Evolutionary conservation across 176 grass and related monocot genomes (phyloP), one percentile per base, ranked within the genome.

Genomic region (Microstegium vimineum): DNA sequence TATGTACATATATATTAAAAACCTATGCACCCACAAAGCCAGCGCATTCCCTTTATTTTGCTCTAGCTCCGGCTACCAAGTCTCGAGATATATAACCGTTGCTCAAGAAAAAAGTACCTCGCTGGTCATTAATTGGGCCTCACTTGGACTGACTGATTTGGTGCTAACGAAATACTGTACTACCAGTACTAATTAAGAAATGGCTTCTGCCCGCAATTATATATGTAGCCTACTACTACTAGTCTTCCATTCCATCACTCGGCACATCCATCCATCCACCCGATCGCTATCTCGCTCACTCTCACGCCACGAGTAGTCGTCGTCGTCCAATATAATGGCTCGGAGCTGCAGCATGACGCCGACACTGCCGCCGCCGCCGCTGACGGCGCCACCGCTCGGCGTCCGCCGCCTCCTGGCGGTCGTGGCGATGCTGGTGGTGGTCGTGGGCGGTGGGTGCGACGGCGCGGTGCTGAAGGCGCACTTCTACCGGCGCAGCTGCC

Each of bases 401-500:
- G 47, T 0, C 13, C 31, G 0, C 11, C 2, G 20, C 37, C 6
- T 23, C 11, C 11, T 69, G 9, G 7, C 46, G 1, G 20, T 45
- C 1, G 10, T 2, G 37, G 0, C 1, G 37, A 0, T 33, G 15
- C 4, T 83, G 14, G 10, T 27, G 28, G 18, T 45, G 1, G 6
- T 43, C 36, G 60, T 10, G 37, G 51, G 76, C 35, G 62, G 28
- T 18, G 42, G 12, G 4, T 43, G 32, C 33, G 11, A 3, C 17
- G 82, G 52, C 33, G 35, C 34, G 65, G 22, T 4, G 22, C 88
- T 90, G 57, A 90, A 82, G 83, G 88, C 88, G 28, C 88, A 82
- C 83, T 86, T 73, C 78, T 90, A 90, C 83, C 73, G 83, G 57
- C 83, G 23, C 73, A 71, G 65, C 43, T 90, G 88, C 78, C 87